Base-by-base conservation (phyloP, 192 early-diverging fungal genomes). In the Coemansia sp. region DNA sequence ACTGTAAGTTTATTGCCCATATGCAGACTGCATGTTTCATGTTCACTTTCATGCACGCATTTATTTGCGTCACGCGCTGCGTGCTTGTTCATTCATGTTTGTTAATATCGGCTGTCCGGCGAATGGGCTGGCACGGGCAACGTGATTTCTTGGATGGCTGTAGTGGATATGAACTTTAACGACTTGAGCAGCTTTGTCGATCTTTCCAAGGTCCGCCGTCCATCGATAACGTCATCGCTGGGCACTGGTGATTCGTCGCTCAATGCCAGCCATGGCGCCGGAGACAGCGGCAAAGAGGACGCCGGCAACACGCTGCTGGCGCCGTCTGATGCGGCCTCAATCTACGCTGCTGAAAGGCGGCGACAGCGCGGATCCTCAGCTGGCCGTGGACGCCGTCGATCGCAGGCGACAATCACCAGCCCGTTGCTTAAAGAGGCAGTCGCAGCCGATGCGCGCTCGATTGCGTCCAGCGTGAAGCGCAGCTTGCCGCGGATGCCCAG, bases 161-260 rank as follows among this genome's bases (percentile, higher is more conserved):
- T 54, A 54, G 42, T 78, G 29, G 75, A 78, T 40, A 78, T 72
- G 75, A 64, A 71, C 50, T 78, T 78, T 55, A 63, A 50, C 52
- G 75, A 78, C 34, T 43, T 78, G 15, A 45, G 57, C 22, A 68
- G 58, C 50, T 78, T 78, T 67, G 75, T 78, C 26, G 69, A 78
- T 30, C 35, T 78, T 42, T 46, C 69, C 12, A 70, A 71, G 54
- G 64, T 78, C 32, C 67, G 75, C 26, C 55, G 75, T 2, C 75
- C 75, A 10, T 78, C 75, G 17, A 52, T 60, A 15, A 68, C 75
- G 1, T 78, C 75, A 10, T 78, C 75, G 12, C 42, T 68, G 17
- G 60, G 60, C 44, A 78, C 75, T 0, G 58, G 40, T 1, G 75
- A 78, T 15, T 78, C 69, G 44, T 63, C 66, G 23, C 14, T 75